These are phyloP conservation scores for Elsinoe ampelina DNA, from an alignment of 2,329 filamentous ascomycete genomes.

Conservation along the genomic window DNA sequence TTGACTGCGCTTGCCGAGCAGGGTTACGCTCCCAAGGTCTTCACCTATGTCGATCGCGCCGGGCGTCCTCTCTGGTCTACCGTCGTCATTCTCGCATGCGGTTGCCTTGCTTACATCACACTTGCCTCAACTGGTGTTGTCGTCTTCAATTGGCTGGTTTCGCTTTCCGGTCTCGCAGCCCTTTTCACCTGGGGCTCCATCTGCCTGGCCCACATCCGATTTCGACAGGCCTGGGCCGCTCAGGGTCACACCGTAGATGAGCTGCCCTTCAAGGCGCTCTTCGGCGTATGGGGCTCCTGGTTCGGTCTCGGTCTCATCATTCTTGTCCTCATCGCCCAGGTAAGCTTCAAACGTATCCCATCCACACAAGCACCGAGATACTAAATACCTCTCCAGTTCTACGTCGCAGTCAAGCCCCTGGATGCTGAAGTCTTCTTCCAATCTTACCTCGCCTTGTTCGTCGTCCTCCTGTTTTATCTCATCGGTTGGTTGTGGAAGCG, in stretches of 20 bases:
- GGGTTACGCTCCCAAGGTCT: slow-evolving; percentile 33
- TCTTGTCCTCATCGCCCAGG: slow-evolving; percentile 21
- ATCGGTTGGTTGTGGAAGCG: slow-evolving; percentile 56
- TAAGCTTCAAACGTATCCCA: not conserved
- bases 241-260: slow-evolving; percentile 47
- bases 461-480: slow-evolving; percentile 47
- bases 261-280: slow-evolving; percentile 39
- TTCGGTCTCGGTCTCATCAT: slow-evolving; percentile 21
- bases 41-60: slow-evolving; percentile 25
- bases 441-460: slow-evolving; percentile 44
- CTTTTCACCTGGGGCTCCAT: slow-evolving; percentile 66
- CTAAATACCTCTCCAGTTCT: slow-evolving; percentile 31
- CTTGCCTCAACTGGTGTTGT: slow-evolving; percentile 27
- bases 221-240: slow-evolving; percentile 52
- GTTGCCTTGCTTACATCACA: slow-evolving; percentile 32
- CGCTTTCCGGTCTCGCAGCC: slow-evolving; percentile 59
- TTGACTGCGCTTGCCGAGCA: slow-evolving; percentile 37
- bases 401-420: slow-evolving; percentile 38
- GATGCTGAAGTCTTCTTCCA: slow-evolving; percentile 45
- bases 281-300: slow-evolving; percentile 20
- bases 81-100: slow-evolving; percentile 21
- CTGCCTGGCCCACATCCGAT: slow-evolving; percentile 61
- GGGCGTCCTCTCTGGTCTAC: slow-evolving; percentile 29
- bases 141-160: slow-evolving; percentile 48
- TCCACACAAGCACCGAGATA: not conserved